These are phyloP conservation scores for Malassezia equina DNA, from an alignment of 1,284 basidiomycete genomes.

Conservation along the genomic window DNA sequence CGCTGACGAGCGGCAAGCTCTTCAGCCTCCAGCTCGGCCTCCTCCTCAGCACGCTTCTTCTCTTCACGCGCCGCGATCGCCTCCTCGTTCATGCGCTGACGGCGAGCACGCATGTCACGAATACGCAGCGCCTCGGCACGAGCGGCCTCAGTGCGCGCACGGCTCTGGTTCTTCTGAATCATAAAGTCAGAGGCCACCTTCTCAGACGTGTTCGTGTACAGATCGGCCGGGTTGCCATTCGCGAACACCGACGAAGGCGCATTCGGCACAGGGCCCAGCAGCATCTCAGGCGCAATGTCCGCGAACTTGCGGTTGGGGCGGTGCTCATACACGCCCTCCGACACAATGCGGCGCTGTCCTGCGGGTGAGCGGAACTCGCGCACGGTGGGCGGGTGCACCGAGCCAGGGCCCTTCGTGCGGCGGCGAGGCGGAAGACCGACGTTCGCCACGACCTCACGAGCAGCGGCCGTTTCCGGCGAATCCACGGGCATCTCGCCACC, in stretches of 20 bases:
- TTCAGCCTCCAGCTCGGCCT: neutral
- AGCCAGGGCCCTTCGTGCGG: neutral
- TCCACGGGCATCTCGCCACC: neutral
- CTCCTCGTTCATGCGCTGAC: conserved; percentile 1
- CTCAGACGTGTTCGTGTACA: neutral
- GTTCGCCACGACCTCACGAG: conserved; percentile 1
- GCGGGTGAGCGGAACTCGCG: neutral
- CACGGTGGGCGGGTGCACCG: neutral
- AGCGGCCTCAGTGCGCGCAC: neutral
- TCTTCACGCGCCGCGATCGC: neutral
- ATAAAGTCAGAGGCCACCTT: neutral
- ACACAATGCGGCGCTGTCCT: neutral
- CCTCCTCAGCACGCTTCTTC: neutral
- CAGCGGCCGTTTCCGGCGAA: neutral
- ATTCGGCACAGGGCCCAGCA: conserved; percentile 5
- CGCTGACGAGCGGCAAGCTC: neutral
- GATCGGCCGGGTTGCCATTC: neutral
- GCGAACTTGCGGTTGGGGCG: neutral
- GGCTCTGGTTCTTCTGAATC: neutral
- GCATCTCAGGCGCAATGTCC: neutral
- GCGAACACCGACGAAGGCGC: conserved; percentile 5
- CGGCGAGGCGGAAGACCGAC: neutral
- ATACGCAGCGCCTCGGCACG: conserved; percentile 5
- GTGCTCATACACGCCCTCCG: neutral
- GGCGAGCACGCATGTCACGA: neutral